Base-by-base conservation (phyloP, 306 rosid species). In the Dalbergia oliveri region DNA sequence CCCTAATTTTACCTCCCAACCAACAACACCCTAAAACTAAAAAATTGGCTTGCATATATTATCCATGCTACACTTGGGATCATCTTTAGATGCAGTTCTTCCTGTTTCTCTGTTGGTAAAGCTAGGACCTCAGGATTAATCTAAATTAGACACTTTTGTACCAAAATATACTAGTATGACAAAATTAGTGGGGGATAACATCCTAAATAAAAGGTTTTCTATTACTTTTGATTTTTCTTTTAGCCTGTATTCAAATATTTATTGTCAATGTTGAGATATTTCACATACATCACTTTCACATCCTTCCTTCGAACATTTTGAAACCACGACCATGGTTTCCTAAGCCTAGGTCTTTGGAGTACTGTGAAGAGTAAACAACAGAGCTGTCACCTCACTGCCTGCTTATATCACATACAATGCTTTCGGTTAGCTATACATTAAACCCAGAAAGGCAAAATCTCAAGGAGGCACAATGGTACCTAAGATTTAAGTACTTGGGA, bases 401-500 rank as follows among this genome's bases (percentile, higher is more conserved):
- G 86, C 79, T 69, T 19, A 81, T 50, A 77, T 35, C 69, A 82
- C 26, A 67, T 58, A 23, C 18, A 63, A 74, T 47, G 37, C 59
- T 79, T 12, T 5, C 62, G 58, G 67, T 59, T 67, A 78, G 53
- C 68, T 15, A 69, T 19, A 69, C 31, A 26, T 26, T 31, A 47
- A 75, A 45, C 49, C 45, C 31, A 21, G n/a, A 45, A 8, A 57
- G 33, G 26, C 37, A 68, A 51, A 39, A 26, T 58, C 26, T 54
- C 7, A 53, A 57, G 33, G 53, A 44, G n/a, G 41, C 18, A 39
- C 39, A 53, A 67, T 51, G 49, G 66, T 70, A 82, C 89, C 88
- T 88, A 76, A 16, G 79, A 76, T 57, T 81, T 73, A 73, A 79
- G 76, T 8, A 91, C 72, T 60, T 61, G 66, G 26, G 84, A 71